Evolutionary conservation across 2,329 filamentous ascomycete genomes (phyloP).

Genomic region (Cladobotryum protrusum): DNA sequence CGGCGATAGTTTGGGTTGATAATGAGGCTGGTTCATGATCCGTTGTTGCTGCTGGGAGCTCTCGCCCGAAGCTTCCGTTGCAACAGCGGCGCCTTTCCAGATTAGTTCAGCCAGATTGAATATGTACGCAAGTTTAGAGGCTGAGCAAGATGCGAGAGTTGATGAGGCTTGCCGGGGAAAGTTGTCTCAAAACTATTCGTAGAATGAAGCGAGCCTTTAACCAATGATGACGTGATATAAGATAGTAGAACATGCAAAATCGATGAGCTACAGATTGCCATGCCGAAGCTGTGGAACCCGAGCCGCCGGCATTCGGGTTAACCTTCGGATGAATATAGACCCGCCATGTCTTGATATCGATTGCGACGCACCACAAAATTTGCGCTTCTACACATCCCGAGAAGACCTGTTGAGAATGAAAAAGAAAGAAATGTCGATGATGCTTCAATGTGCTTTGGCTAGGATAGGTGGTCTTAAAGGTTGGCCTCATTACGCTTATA

Average conservation of each 20-base stretch:
- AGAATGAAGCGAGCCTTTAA: not conserved
- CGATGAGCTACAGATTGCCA: not conserved
- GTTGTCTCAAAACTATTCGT: not conserved
- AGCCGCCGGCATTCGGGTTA: not conserved
- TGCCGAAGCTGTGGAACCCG: not conserved
- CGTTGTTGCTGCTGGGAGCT: conserved; percentile 24
- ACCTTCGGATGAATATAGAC: not conserved
- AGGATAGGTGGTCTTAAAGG: too few relatives aligned
- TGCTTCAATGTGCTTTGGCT: too few relatives aligned
- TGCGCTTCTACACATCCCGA: not conserved
- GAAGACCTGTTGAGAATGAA: not conserved
- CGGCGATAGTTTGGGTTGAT: conserved; percentile 53
- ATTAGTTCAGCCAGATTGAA: conserved; percentile 44
- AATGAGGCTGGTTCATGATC: conserved; percentile 42
- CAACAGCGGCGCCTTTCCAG: conserved; percentile 40
- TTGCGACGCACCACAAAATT: not conserved
- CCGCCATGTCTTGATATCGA: not conserved
- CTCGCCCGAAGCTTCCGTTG: conserved; percentile 30
- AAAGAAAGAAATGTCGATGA: too few relatives aligned
- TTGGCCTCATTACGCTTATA: too few relatives aligned
- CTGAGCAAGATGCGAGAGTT: not conserved
- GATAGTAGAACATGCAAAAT: not conserved
- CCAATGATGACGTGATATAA: not conserved
- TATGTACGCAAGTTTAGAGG: not conserved
- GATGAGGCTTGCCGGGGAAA: not conserved